A percentile compares a stretch with the other conserved stretches of the same genome.
Evolutionary conservation across 169 alveolate species (phyloP).

Genomic region (Theileria sp.): DNA sequence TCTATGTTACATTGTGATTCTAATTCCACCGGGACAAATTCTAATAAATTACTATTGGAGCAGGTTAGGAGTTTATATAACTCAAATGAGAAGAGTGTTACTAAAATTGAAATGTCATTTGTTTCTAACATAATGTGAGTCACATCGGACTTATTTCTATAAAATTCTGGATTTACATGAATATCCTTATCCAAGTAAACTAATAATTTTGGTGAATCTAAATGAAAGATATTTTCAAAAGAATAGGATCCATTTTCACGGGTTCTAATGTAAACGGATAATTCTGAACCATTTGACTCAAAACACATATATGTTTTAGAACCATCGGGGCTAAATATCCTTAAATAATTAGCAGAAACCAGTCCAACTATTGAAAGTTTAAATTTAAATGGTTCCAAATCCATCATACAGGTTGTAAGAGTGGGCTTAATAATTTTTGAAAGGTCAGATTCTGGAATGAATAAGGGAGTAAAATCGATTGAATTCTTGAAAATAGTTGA

Average conservation of each 20-base stretch:
- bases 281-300: not conserved
- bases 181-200: not conserved
- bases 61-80: not conserved
- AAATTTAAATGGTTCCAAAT: not conserved
- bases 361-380: not conserved
- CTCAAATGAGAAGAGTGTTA: not conserved
- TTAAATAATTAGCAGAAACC: not conserved
- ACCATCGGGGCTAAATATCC: not conserved
- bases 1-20: not conserved
- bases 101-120: not conserved
- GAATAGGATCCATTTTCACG: not conserved
- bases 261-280: not conserved
- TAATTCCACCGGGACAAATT: not conserved
- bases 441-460: not conserved
- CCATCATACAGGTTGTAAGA: not conserved
- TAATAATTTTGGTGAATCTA: not conserved
- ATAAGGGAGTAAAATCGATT: not conserved
- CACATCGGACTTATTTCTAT: not conserved
- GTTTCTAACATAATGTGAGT: not conserved
- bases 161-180: not conserved
- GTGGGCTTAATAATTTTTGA: not conserved
- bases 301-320: not conserved
- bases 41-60: not conserved
- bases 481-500: not conserved
- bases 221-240: not conserved